phyloP scores from a whole-genome alignment of 2,329 filamentous ascomycete genomes.

The Pleoardoris graminearum region DNA sequence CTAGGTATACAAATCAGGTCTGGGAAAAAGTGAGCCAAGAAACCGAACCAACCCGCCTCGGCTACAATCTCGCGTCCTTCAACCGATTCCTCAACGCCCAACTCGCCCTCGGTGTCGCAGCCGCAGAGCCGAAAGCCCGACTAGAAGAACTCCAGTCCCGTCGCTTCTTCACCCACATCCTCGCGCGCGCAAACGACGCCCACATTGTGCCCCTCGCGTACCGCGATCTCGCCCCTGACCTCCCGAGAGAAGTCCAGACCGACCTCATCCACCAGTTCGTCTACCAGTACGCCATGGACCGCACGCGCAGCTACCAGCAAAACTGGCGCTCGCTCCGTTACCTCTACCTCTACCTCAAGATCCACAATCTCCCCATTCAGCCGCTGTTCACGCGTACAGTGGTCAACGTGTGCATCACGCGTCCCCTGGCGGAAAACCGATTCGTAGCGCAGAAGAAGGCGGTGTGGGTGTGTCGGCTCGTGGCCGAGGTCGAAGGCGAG shows the following conservation, averaged over 20 bases:
- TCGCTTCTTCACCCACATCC: constrained; percentile 32
- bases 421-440: constrained; percentile 30
- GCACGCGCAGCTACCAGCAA: constrained; percentile 21
- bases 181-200: constrained; percentile 25
- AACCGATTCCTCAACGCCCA: constrained; percentile 14
- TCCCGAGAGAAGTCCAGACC: constrained; percentile 17
- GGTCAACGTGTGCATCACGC: constrained; percentile 28
- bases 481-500: constrained; percentile 35
- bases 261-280: constrained; percentile 39
- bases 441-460: constrained; percentile 35
- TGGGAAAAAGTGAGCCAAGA: constrained; percentile 10
- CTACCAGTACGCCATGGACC: constrained; percentile 36
- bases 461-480: constrained; percentile 35
- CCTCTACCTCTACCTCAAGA: constrained; percentile 32
- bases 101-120: background rate
- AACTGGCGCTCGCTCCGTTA: constrained; percentile 33
- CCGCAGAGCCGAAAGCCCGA: constrained; percentile 5
- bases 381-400: constrained; percentile 37
- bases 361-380: constrained; percentile 26
- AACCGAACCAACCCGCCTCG: constrained; percentile 12
- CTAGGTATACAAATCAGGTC: constrained; percentile 6
- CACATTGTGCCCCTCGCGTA: constrained; percentile 31
- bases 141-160: constrained; percentile 12
- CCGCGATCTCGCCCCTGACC: constrained; percentile 18
- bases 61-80: constrained; percentile 13